These are phyloP conservation scores for Lactarius hatsudake DNA, from an alignment of 768 basidiomycete genomes.

Conservation along the genomic window DNA sequence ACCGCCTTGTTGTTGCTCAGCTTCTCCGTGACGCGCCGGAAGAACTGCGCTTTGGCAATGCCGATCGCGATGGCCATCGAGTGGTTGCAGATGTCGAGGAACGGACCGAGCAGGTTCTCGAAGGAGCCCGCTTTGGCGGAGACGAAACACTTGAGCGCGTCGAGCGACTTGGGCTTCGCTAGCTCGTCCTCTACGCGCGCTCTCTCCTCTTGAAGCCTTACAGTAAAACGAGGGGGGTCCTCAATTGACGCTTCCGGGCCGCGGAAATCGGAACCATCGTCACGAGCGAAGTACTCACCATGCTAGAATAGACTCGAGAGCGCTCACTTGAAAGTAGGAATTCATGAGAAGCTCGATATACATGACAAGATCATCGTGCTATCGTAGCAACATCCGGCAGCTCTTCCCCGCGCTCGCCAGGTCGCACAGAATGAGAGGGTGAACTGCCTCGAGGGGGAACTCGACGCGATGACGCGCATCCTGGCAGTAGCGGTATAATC, in stretches of 20 bases:
- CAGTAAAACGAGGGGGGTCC: background rate
- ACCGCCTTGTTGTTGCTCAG: constrained; percentile 78
- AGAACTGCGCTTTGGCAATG: constrained; percentile 79
- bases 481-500: too few species aligned
- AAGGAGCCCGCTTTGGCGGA: constrained; percentile 85
- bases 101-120: constrained; percentile 88
- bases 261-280: background rate
- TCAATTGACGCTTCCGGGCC: background rate
- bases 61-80: constrained; percentile 72
- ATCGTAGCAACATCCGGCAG: too few species aligned
- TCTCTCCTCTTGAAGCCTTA: constrained; percentile 94
- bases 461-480: too few species aligned
- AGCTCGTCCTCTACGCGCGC: constrained; percentile 89
- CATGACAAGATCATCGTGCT: too few species aligned
- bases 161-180: constrained; percentile 60
- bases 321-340: too few species aligned
- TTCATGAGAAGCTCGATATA: too few species aligned
- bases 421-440: too few species aligned
- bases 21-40: constrained; percentile 82
- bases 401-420: too few species aligned
- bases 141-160: constrained; percentile 74
- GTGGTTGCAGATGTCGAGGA: constrained; percentile 81
- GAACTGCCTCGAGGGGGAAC: too few species aligned
- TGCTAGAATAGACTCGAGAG: constrained; percentile 83
- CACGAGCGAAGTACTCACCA: constrained; percentile 58